These are phyloP conservation scores for Lactarius sanguifluus DNA, from an alignment of 768 basidiomycete genomes.

Conservation along the genomic window DNA sequence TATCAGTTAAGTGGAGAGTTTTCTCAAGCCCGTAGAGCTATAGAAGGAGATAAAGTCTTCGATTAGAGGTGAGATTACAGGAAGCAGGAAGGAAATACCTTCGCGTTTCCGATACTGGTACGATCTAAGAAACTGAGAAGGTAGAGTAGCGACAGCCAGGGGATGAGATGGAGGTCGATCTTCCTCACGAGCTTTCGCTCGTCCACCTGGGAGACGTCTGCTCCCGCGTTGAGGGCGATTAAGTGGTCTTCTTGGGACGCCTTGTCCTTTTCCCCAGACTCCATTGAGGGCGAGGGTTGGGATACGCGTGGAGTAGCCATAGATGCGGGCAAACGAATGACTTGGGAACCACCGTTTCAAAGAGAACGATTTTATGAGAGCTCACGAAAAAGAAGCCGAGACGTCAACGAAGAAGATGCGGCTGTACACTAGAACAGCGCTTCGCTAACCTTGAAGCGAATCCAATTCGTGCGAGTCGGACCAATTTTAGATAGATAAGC, in stretches of 20 bases:
- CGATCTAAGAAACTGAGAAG: constrained; percentile 69
- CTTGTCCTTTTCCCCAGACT: constrained; percentile 15
- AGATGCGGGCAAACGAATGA: neutral
- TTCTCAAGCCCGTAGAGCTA: constrained; percentile 64
- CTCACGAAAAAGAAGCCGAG: neutral
- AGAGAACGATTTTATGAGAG: neutral
- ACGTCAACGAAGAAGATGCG: neutral
- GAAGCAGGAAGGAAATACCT: constrained; percentile 29
- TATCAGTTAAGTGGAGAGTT: constrained; percentile 60
- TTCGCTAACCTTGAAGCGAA: neutral
- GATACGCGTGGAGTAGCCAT: neutral
- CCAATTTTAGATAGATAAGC: neutral
- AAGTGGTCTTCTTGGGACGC: constrained; percentile 27
- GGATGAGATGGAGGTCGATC: constrained; percentile 63
- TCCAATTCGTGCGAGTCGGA: neutral
- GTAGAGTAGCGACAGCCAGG: constrained; percentile 75
- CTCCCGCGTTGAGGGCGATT: constrained; percentile 41
- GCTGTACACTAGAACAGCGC: neutral
- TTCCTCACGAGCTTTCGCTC: constrained; percentile 70
- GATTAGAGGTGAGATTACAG: no score
- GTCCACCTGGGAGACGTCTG: constrained; percentile 62
- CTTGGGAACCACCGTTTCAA: neutral
- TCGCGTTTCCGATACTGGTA: constrained; percentile 55
- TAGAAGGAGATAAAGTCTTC: neutral
- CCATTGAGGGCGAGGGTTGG: neutral